Evolutionary conservation across 805 yeast species (phyloP), one percentile per base, ranked within the genome.

Genomic region (Lipomyces mesembrius): DNA sequence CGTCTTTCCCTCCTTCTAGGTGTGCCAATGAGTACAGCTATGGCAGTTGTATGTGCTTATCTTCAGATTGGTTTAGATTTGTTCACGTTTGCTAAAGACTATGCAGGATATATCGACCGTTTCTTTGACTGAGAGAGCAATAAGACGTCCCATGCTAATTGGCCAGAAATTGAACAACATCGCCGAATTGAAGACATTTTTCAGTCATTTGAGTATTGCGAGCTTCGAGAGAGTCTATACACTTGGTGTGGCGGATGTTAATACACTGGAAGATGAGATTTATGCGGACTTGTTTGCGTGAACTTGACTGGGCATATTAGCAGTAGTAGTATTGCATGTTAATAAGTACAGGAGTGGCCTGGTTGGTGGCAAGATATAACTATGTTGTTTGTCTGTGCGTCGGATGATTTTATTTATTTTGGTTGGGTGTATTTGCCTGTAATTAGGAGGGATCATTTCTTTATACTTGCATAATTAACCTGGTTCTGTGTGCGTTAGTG

Each of bases 131-230:
- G 58, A 22, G 35, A 60, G 34, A 29, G 37, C 59, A 14, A 67
- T 63, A 25, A 75, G 81, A 54, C 71, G 67, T 9, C 90, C 90
- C 0, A 75, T 88, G 53, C 77, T 77, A 20, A 20, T 60, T 12
- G 77, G 77, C 2, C 77, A 77, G 39, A 72, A 71, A 0, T 77
- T 87, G 27, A 74, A 75, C 1, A 76, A 79, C 49, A 71, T 87
- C 14, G 77, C 80, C 1, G 83, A 85, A 39, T 77, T 92, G 70
- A 83, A 85, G 59, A 83, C 83, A 17, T 91, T 89, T 74, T 90
- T 90, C 73, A 87, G 87, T 66, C 85, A 84, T 59, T 77, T 91
- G 61, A 85, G 92, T 65, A 82, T 87, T 5, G 65, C 65, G 6
- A 66, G 62, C 22, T 67, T 53, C 55, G 71, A 66, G 55, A 62